Conservation (phyloP, 2,329 filamentous ascomycete species). For the Xylariaceae sp. region DNA sequence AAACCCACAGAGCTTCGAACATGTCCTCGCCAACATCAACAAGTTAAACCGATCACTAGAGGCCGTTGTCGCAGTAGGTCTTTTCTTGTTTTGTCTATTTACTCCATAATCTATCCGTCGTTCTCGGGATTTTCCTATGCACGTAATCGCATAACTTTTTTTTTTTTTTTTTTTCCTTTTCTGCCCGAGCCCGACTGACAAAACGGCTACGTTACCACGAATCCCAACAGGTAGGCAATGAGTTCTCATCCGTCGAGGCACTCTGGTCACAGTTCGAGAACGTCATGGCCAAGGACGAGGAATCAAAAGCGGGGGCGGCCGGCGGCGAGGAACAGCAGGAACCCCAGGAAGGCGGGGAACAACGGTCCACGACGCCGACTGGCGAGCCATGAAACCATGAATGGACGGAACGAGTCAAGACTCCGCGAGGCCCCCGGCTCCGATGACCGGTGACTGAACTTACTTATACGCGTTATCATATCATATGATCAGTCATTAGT, state of each 20-base stretch:
- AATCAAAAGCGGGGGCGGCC: slow-evolving; percentile 21
- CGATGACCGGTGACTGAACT: too few species aligned
- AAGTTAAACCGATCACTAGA: slow-evolving; percentile 89
- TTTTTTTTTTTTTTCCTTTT: background rate
- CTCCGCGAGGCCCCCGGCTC: too few species aligned
- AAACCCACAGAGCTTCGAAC: slow-evolving; percentile 63
- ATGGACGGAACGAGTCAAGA: too few species aligned
- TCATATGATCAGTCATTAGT: background rate
- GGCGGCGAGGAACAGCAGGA: slow-evolving; percentile 25
- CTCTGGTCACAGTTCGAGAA: slow-evolving; percentile 97
- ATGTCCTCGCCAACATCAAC: slow-evolving; percentile 93
- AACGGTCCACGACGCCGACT: slow-evolving; percentile 15
- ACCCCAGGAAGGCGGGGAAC: slow-evolving; percentile 21
- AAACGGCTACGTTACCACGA: background rate
- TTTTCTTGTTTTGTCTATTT: background rate
- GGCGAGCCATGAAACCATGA: background rate
- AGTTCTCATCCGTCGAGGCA: slow-evolving; percentile 94
- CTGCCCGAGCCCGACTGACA: background rate
- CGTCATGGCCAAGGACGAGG: slow-evolving; percentile 74
- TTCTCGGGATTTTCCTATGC: too few species aligned
- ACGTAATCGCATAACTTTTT: background rate
- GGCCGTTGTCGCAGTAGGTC: slow-evolving; percentile 74
- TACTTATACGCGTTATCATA: background rate
- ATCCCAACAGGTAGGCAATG: slow-evolving; percentile 69
- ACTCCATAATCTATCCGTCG: background rate